Conservation (phyloP, 495 filamentous ascomycete species). For the Xylaria intraflava region DNA sequence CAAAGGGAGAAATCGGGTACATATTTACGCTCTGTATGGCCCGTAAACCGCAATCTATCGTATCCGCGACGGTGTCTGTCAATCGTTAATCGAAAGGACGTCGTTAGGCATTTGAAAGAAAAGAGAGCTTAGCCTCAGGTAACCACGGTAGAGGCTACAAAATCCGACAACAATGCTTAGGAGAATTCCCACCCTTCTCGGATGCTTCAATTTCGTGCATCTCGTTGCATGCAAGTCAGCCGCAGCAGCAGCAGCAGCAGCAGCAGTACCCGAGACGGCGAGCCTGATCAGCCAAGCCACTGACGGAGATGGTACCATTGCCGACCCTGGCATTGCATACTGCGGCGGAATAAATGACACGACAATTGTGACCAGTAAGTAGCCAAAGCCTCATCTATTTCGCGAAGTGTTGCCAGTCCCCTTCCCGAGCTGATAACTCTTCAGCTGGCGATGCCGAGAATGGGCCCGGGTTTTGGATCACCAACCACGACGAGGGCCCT, state of each 20-base stretch:
- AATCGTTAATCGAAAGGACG: too few relatives aligned
- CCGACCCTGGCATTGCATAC: neutral
- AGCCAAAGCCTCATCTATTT: neutral
- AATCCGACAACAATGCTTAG: neutral
- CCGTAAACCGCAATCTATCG: too few relatives aligned
- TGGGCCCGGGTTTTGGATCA: constrained; percentile 2
- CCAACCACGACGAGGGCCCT: neutral
- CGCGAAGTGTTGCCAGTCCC: neutral
- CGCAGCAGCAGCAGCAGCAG: neutral
- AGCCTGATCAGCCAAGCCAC: neutral
- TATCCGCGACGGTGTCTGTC: too few relatives aligned
- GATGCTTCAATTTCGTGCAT: neutral
- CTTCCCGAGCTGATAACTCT: neutral
- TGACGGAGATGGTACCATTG: neutral
- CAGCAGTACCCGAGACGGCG: neutral
- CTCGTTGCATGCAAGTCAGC: neutral
- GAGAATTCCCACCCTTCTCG: neutral
- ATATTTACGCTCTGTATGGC: too few relatives aligned
- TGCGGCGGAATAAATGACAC: neutral
- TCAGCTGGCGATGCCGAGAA: neutral
- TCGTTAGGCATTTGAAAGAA: too few relatives aligned
- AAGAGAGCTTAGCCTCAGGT: too few relatives aligned
- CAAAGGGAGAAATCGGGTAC: too few relatives aligned
- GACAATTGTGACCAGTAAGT: constrained; percentile 3
- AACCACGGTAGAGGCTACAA: too few relatives aligned